Evolutionary conservation across 1,139 yeast genomes (phyloP).

Genomic region (Lodderomyces orthopsilosis): DNA sequence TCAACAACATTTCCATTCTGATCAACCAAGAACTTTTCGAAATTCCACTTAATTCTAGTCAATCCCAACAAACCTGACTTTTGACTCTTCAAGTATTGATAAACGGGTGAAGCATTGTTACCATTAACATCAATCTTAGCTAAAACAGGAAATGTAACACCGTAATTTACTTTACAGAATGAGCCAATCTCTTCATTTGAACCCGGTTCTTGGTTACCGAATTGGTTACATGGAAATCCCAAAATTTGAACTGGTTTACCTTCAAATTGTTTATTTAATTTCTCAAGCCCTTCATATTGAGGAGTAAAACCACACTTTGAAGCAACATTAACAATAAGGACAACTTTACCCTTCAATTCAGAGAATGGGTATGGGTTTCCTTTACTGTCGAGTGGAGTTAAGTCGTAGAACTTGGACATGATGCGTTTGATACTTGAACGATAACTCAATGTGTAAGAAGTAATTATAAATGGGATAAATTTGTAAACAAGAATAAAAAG

Average conservation of each 20-base stretch:
- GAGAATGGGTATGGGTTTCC: constrained; percentile 67
- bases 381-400: constrained; percentile 37
- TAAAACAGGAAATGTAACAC: constrained; percentile 84
- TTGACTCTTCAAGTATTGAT: constrained; percentile 63
- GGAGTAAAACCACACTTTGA: constrained; percentile 89
- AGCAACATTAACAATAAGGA: constrained; percentile 88
- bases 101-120: constrained; percentile 73
- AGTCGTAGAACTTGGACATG: constrained; percentile 42
- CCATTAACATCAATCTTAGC: constrained; percentile 91
- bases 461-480: neutral
- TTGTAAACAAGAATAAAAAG: neutral
- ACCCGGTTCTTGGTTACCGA: constrained; percentile 51
- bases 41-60: constrained; percentile 50
- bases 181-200: constrained; percentile 36
- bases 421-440: neutral
- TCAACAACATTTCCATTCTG: constrained; percentile 46
- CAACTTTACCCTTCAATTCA: constrained; percentile 83
- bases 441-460: neutral
- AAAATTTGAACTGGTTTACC: constrained; percentile 62
- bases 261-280: constrained; percentile 74
- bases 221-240: constrained; percentile 89
- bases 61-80: constrained; percentile 45
- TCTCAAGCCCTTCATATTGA: constrained; percentile 76
- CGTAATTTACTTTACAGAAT: constrained; percentile 40
- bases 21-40: constrained; percentile 48